Base-by-base conservation (phyloP, 2,329 filamentous ascomycete species). In the Colletotrichum sp. region DNA sequence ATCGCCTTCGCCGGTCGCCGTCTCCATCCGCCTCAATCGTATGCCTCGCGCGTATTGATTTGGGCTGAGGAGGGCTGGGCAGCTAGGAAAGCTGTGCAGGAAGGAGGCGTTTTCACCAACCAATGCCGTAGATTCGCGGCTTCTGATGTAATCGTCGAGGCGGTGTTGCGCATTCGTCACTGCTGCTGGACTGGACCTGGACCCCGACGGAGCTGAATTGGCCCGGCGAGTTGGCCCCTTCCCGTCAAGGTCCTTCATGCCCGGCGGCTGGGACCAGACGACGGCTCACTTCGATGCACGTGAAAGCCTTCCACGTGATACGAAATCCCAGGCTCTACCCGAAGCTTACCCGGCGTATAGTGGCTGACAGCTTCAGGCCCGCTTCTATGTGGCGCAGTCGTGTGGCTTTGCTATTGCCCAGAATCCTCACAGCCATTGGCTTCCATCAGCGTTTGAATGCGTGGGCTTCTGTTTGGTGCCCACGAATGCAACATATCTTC, bases 61-160 rank as follows among this genome's bases (percentile, higher is more conserved):
- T 26, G 57, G 68, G 68, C 68, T 62, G 68, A 70, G 68, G 44
- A 62, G 16, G 26, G 68, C 68, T 52, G 68, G 57, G 36, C 57
- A 16, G 26, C 9, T 26, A 39, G n/a, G 26, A 8, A 57, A 34
- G 16, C 26, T 36, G 34, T 64, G 66, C 66, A 69, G 66, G 10
- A 66, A 66, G 63, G 63, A 16, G 36, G 44, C 44, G 44, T 21
- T 59, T 59, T 57, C 26, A 16, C 57, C 70, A 71, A 39, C 34
- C 32, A 34, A 30, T 52, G 39, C 30, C 36, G 21, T 62, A 57
- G n/a, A 77, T 28, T 76, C 65, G 74, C 60, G 59, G 74, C 74
- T 44, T 67, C 65, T 75, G 75, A 77, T 71, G 71, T 75, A 75
- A 77, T 68, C 66, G 7, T 67, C 49, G 75, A 55, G 75, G 75